Conservation (phyloP, 2,329 filamentous ascomycete genomes). For the Epichloe hybrida region DNA sequence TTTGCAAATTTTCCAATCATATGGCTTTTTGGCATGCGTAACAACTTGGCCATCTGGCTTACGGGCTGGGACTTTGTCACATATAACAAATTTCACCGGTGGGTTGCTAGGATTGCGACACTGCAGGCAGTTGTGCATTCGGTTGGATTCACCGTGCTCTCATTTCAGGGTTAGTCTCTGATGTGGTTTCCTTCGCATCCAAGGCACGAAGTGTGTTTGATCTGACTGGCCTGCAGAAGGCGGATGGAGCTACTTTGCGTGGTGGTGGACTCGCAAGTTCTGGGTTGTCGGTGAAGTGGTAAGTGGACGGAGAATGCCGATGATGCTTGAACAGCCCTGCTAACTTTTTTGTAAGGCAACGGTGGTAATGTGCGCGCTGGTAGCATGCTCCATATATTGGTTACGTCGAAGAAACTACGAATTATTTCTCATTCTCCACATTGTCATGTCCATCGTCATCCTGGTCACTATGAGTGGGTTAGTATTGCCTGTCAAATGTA, state of each 20-base stretch:
- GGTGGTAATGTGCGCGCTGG: conserved; percentile 29
- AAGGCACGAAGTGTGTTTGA: neutral
- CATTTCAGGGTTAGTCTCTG: conserved; percentile 19
- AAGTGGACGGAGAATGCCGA: neutral
- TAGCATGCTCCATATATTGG: conserved; percentile 36
- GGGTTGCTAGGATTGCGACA: conserved; percentile 49
- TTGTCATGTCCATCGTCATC: conserved; percentile 35
- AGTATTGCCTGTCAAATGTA: conserved; percentile 10
- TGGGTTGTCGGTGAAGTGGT: conserved; percentile 37
- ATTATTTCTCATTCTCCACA: conserved; percentile 34
- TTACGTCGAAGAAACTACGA: conserved; percentile 41
- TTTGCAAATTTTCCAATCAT: conserved; percentile 50
- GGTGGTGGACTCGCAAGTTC: conserved; percentile 29
- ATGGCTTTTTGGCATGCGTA: conserved; percentile 54
- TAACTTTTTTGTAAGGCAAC: conserved; percentile 24
- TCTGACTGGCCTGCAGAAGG: conserved; percentile 18
- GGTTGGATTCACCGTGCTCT: conserved; percentile 39
- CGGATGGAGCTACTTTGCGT: conserved; percentile 21
- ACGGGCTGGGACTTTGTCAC: conserved; percentile 57
- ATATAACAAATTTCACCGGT: conserved; percentile 55
- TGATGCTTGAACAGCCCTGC: neutral
- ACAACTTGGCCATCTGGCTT: conserved; percentile 51
- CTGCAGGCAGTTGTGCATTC: conserved; percentile 51
- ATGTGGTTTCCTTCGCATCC: neutral
- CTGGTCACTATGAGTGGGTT: conserved; percentile 38